Evolutionary conservation across 352 stramenopile species (phyloP).

Genomic region (Pythium phragmitis): DNA sequence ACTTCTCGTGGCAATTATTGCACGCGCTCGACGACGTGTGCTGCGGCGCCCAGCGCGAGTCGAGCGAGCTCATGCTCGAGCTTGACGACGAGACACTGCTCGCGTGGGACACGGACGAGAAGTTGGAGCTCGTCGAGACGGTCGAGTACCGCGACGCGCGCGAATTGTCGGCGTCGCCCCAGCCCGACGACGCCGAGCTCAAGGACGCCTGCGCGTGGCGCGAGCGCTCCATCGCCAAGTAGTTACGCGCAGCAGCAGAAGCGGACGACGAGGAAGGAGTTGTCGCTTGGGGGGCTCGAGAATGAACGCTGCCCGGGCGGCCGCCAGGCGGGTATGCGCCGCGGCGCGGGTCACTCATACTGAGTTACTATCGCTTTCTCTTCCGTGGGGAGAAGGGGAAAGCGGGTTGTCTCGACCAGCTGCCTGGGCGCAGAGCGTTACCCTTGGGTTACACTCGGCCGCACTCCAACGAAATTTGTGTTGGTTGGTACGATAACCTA

Average conservation of each 20-base stretch:
- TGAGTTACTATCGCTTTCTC: not conserved
- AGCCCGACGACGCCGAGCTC: conserved; percentile 26
- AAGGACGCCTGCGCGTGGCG: conserved; percentile 25
- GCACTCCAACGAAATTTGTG: not conserved
- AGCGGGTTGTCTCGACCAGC: not conserved
- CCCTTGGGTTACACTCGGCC: not conserved
- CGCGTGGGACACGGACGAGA: conserved; percentile 32
- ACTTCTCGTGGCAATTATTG: conserved; percentile 78
- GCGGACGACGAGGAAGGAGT: conserved; percentile 1
- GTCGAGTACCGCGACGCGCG: conserved; percentile 65
- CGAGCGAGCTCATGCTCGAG: conserved; percentile 29
- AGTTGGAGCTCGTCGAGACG: conserved; percentile 38
- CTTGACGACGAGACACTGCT: conserved; percentile 13
- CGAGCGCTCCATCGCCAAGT: conserved; percentile 23
- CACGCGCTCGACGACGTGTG: conserved; percentile 68
- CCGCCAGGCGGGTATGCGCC: not conserved
- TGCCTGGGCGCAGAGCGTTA: not conserved
- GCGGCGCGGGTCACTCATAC: conserved; percentile 12
- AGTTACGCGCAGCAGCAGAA: not conserved
- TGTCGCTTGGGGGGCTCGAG: not conserved
- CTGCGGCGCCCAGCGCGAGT: conserved; percentile 64
- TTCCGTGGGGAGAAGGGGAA: conserved; percentile 2
- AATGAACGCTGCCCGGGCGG: conserved; percentile 2
- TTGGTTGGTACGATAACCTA: not conserved
- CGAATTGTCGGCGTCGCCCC: conserved; percentile 40